phyloP scores from a whole-genome alignment of 495 filamentous ascomycete species.

The Aspergillus kassunensis region DNA sequence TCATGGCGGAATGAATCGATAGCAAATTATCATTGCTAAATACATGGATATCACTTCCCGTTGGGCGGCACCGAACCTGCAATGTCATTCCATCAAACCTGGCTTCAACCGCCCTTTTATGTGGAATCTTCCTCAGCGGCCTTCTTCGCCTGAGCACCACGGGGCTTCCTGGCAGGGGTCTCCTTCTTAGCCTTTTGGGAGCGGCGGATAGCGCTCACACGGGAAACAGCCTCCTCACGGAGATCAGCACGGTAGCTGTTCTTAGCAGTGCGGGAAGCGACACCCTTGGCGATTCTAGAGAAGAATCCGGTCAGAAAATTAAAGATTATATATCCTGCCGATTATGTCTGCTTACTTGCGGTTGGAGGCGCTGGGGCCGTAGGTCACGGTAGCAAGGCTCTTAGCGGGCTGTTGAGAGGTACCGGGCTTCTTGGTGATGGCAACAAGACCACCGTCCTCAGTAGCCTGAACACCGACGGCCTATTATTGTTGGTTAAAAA shows the following conservation, averaged over 20 bases:
- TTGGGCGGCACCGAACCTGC: constrained; percentile 23
- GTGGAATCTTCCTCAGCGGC: constrained; percentile 54
- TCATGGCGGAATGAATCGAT: constrained; percentile 12
- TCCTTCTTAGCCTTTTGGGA: constrained; percentile 79
- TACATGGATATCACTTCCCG: constrained; percentile 30
- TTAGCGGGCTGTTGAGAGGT: constrained; percentile 65
- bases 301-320: constrained; percentile 19
- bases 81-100: constrained; percentile 14
- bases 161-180: constrained; percentile 62
- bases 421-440: constrained; percentile 77
- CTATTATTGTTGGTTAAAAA: constrained; percentile 41
- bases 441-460: constrained; percentile 65
- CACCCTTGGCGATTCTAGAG: constrained; percentile 76
- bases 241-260: constrained; percentile 82
- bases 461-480: constrained; percentile 70
- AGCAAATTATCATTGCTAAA: constrained; percentile 29
- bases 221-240: constrained; percentile 78
- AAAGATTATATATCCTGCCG: too few relatives aligned
- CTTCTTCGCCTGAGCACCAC: constrained; percentile 79
- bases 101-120: constrained; percentile 26
- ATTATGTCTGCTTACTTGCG: constrained; percentile 63
- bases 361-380: constrained; percentile 61
- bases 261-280: constrained; percentile 77
- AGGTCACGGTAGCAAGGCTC: constrained; percentile 58
- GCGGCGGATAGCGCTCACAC: constrained; percentile 79